Base-by-base conservation (phyloP, 495 filamentous ascomycete species). In the Parathielavia appendiculata region DNA sequence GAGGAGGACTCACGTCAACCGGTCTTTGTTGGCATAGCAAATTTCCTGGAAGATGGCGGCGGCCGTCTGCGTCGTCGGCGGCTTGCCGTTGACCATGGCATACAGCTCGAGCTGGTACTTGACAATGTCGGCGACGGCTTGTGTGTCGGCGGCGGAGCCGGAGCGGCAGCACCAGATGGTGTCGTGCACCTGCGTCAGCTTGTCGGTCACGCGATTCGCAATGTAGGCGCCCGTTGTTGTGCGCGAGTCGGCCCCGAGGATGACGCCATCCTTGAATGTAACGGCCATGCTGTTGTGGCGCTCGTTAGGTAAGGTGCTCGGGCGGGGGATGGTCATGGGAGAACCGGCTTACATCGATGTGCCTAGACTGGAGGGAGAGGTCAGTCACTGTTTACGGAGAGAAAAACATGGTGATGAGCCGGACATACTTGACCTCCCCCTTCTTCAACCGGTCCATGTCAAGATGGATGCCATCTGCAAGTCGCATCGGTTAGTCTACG, bases 151-250 rank as follows among this genome's bases (percentile, higher is more conserved):
- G 20, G 93, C 93, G 12, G 93, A 97, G 32, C 93, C 93, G 52
- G 95, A 97, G 58, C 82, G 87, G 77, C 93, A 98, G 81, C 93
- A 98, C 93, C 93, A 98, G 72, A 98, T 97, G 49, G 92, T 97
- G 74, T 97, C 93, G 75, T 95, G 89, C 43, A 98, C 92, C 75
- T 92, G 90, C 62, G 95, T 98, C 69, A 98, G 85, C 81, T 98
- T 98, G 79, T 98, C 93, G 57, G 93, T 97, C 50, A 98, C 95
- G 77, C 93, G 87, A 73, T 98, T 98, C 66, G 93, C 95, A 70
- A 98, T 97, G 81, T 96, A 97, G 61, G 93, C 86, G 67, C 93
- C 93, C 55, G 93, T 97, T n/a, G 93, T 97, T 66, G 93, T 98
- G 77, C 93, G 86, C 66, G 91, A 96, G 73, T 98, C 93, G 63